phyloP scores from a whole-genome alignment of 345 rosid genomes.

The Aquilaria malaccensis region DNA sequence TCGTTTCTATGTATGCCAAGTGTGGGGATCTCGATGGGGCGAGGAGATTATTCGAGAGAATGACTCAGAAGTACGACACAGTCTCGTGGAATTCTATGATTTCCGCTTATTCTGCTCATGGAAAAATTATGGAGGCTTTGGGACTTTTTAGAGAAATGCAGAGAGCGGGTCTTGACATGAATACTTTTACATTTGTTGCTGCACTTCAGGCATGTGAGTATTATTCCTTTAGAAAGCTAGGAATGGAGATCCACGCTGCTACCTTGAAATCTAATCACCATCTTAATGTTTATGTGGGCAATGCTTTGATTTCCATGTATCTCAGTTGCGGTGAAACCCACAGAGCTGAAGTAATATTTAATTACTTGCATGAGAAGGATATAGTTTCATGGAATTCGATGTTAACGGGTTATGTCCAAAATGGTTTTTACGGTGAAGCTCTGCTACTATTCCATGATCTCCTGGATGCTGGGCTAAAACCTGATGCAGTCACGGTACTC shows the following conservation, averaged over 20 bases:
- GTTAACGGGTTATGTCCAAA: conserved; percentile 59
- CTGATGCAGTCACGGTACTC: conserved; percentile 49
- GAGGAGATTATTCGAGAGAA: conserved; percentile 48
- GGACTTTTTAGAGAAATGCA: conserved; percentile 51
- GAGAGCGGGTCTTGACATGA: conserved; percentile 34
- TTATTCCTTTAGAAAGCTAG: conserved; percentile 34
- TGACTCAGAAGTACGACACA: conserved; percentile 39
- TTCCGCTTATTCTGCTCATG: conserved; percentile 48
- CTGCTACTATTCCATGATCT: conserved; percentile 36
- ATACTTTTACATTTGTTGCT: conserved; percentile 51
- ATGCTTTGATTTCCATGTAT: conserved; percentile 73
- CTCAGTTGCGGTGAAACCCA: conserved; percentile 41
- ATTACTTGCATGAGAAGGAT: conserved; percentile 38
- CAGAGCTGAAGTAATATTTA: conserved; percentile 35
- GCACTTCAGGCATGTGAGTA: conserved; percentile 63
- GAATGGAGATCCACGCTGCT: conserved; percentile 68
- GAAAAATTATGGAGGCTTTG: conserved; percentile 46
- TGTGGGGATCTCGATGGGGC: conserved; percentile 52
- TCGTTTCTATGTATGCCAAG: conserved; percentile 79
- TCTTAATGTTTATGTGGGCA: conserved; percentile 43
- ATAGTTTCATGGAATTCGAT: conserved; percentile 54
- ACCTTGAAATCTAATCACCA: conserved; percentile 38
- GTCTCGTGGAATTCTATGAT: conserved; percentile 79
- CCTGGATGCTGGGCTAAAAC: conserved; percentile 40
- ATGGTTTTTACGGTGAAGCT: conserved; percentile 48